Evolutionary conservation across 495 filamentous ascomycete genomes (phyloP).

Genomic region (Penicillium herquei): DNA sequence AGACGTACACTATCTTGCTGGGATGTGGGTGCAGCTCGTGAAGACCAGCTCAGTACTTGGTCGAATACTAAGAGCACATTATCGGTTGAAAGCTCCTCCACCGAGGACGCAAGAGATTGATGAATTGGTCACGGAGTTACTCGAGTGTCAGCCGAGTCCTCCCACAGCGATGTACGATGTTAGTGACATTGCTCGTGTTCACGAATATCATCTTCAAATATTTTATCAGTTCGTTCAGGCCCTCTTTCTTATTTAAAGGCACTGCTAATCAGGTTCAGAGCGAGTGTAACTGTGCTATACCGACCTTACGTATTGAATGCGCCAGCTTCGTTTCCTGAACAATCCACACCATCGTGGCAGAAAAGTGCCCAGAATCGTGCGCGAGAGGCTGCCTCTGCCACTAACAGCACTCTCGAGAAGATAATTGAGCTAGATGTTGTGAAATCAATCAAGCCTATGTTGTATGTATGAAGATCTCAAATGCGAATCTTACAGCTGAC

Average conservation of each 20-base stretch:
- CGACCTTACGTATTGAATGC: slow-evolving; percentile 3
- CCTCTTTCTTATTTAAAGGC: neutral
- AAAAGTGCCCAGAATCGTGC: slow-evolving; percentile 1
- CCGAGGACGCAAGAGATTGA: slow-evolving; percentile 1
- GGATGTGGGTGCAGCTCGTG: slow-evolving; percentile 1
- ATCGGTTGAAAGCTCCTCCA: neutral
- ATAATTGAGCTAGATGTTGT: slow-evolving; percentile 4
- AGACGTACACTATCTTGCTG: neutral
- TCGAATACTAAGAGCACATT: neutral
- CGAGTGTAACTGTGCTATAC: neutral
- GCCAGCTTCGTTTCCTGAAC: slow-evolving; percentile 1
- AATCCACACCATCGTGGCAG: neutral
- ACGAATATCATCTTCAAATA: slow-evolving; percentile 4
- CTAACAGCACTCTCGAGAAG: neutral
- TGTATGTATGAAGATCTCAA: neutral
- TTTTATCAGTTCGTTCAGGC: slow-evolving; percentile 3
- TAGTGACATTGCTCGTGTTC: neutral
- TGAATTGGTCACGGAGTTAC: neutral
- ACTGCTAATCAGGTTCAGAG: neutral
- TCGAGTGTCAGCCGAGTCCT: neutral
- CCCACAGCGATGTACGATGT: neutral
- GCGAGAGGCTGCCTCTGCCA: neutral
- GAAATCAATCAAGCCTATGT: slow-evolving; percentile 5
- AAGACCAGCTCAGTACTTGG: neutral
- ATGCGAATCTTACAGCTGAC: neutral